Evolutionary conservation across 2,329 filamentous ascomycete species (phyloP).

Genomic region (Venturia nashicola): DNA sequence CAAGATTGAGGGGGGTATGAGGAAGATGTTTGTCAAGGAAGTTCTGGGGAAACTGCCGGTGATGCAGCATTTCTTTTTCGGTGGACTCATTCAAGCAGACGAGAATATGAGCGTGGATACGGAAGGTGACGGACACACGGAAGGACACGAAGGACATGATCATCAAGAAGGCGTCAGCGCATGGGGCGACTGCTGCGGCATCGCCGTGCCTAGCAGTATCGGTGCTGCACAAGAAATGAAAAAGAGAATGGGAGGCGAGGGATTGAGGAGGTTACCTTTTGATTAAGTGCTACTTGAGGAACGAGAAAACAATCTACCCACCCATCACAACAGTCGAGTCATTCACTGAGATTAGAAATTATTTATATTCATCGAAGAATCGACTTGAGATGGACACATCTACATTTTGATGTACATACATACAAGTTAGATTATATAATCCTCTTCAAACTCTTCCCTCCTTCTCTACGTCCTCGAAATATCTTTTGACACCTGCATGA

Average conservation of each 20-base stretch:
- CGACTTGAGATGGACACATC: no score
- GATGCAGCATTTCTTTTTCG: constrained; percentile 98
- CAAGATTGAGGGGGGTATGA: constrained; percentile 92
- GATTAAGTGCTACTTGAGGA: constrained; percentile 37
- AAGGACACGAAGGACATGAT: constrained; percentile 28
- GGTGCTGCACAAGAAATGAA: constrained; percentile 81
- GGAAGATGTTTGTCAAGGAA: constrained; percentile 90
- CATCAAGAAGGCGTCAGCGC: constrained; percentile 37
- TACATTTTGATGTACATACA: no score
- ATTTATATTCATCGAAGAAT: no score
- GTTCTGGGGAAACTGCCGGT: constrained; percentile 88
- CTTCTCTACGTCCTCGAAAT: no score
- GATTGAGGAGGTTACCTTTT: constrained; percentile 66
- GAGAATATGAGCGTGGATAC: constrained; percentile 66
- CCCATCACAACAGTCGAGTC: no score
- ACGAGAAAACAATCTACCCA: no score
- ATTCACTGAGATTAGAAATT: no score
- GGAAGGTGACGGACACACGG: constrained; percentile 36
- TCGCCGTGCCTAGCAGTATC: constrained; percentile 89
- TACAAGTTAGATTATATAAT: no score
- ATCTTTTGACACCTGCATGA: no score
- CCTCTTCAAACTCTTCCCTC: no score
- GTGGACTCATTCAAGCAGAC: constrained; percentile 65
- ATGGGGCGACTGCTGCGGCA: constrained; percentile 97
- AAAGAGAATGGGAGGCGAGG: constrained; percentile 50